These are phyloP conservation scores for Leishmania tropica DNA, from an alignment of 208 protist genomes.

Conservation along the genomic window DNA sequence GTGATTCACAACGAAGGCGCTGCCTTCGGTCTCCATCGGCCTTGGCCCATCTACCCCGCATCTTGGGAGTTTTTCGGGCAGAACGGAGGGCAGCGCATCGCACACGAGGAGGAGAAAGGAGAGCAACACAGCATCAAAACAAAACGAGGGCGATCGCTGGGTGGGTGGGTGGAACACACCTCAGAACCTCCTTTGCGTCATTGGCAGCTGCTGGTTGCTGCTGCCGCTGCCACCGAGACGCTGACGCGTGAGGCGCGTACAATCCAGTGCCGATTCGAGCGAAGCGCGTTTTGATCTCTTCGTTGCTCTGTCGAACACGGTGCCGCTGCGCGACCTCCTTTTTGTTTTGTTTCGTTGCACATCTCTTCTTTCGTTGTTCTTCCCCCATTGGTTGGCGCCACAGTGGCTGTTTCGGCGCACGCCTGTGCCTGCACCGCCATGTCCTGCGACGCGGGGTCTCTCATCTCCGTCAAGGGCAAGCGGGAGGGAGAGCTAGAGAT, in stretches of 20 bases:
- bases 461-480: conserved; percentile 27
- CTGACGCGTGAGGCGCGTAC: neutral
- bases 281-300: neutral
- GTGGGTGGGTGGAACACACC: neutral
- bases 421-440: neutral
- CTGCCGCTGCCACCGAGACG: neutral
- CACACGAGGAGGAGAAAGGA: neutral
- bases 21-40: neutral
- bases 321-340: neutral
- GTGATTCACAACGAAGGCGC: neutral
- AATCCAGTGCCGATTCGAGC: neutral
- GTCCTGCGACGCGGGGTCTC: neutral
- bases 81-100: neutral
- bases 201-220: neutral
- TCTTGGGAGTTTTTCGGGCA: neutral
- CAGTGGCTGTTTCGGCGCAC: neutral
- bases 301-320: neutral
- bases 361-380: neutral
- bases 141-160: neutral
- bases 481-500: conserved; percentile 28
- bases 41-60: neutral
- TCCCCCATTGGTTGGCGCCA: neutral
- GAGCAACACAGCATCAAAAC: neutral
- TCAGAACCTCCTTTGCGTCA: neutral
- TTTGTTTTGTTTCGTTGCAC: neutral